These are phyloP conservation scores for Leccinum subgranulosum DNA, from an alignment of 768 basidiomycete species.

Conservation along the genomic window DNA sequence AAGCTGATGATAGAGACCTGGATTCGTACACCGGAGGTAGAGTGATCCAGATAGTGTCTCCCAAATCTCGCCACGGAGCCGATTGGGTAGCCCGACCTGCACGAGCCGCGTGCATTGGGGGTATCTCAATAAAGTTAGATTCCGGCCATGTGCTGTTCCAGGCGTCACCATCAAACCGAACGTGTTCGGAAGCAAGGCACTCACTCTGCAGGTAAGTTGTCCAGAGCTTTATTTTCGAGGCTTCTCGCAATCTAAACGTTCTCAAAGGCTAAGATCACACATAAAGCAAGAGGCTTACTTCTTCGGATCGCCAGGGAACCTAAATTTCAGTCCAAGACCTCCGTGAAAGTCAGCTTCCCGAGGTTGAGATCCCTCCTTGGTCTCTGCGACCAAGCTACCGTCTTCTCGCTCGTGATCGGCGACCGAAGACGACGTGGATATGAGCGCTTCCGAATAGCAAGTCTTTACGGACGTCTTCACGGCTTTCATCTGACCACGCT, in stretches of 20 bases:
- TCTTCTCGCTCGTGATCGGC: slow-evolving; percentile 69
- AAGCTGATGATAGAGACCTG: slow-evolving; percentile 75
- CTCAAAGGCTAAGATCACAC: slow-evolving; percentile 9
- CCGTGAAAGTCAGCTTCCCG: slow-evolving; percentile 64
- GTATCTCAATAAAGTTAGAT: slow-evolving; percentile 92
- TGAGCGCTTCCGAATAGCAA: slow-evolving; percentile 90
- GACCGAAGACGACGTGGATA: slow-evolving; percentile 53
- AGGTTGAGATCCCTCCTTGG: slow-evolving; percentile 43
- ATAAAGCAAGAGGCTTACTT: slow-evolving; percentile 51
- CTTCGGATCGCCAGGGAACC: slow-evolving; percentile 90
- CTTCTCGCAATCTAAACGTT: slow-evolving; percentile 68
- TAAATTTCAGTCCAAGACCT: slow-evolving; percentile 78
- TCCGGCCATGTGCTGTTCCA: slow-evolving; percentile 79
- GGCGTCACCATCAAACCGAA: slow-evolving; percentile 10
- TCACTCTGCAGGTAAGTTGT: slow-evolving; percentile 78
- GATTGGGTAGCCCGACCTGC: slow-evolving; percentile 93
- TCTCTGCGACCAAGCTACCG: slow-evolving; percentile 56
- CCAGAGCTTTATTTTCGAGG: slow-evolving; percentile 96
- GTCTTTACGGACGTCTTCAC: slow-evolving; percentile 90
- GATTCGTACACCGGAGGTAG: slow-evolving; percentile 84
- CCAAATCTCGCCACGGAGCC: slow-evolving; percentile 97
- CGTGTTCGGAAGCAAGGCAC: slow-evolving; percentile 14
- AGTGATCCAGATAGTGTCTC: slow-evolving; percentile 94
- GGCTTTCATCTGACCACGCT: slow-evolving; percentile 88
- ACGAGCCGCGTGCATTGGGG: slow-evolving; percentile 96